Evolutionary conservation across 2,329 filamentous ascomycete genomes (phyloP), one percentile per base, ranked within the genome.

Genomic region (Botrytis deweyae): DNA sequence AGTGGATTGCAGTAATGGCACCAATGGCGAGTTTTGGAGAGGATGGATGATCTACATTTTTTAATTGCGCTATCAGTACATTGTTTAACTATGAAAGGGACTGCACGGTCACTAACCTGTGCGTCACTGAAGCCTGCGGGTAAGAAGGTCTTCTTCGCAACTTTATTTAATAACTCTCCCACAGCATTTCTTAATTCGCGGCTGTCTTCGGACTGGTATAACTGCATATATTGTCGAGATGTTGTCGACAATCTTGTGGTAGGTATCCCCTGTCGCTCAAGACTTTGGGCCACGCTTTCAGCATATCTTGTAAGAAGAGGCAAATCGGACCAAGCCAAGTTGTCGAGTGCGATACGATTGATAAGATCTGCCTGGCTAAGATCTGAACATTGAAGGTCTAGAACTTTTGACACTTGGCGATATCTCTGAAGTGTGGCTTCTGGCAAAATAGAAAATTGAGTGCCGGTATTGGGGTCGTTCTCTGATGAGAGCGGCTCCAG

Each of bases 11-110:
- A 89, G 79, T 4, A 89, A 78, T 9, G 84, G 82, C 4, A 87
- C 81, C n/a, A 89, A 80, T 3, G 85, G 83, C 3, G 85, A 84
- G 77, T 92, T 91, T 75, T 88, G 86, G 29, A 91, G 81, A 20
- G 89, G 86, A 76, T 91, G 88, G 14, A 91, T 80, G 4, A 89
- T 86, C 84, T 89, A 83, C 68, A 80, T 74, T 55, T 76, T 76
- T 79, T 76, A 79, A 78, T 78, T 72, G 73, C 74, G 68, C 76
- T 81, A 79, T 81, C 78, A 80, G 80, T 81, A 80, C 77, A 83
- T 66, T 67, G 74, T 36, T 76, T 73, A 74, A 76, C 44, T 77
- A 78, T 75, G 68, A 74, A 75, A 77, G 70, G 78, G 75, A 75
- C 52, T 62, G 77, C 78, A 80, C 76, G 74, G 78, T 78, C 74